phyloP scores from a whole-genome alignment of 75 land plant species.

The Pinus tabuliformis region DNA sequence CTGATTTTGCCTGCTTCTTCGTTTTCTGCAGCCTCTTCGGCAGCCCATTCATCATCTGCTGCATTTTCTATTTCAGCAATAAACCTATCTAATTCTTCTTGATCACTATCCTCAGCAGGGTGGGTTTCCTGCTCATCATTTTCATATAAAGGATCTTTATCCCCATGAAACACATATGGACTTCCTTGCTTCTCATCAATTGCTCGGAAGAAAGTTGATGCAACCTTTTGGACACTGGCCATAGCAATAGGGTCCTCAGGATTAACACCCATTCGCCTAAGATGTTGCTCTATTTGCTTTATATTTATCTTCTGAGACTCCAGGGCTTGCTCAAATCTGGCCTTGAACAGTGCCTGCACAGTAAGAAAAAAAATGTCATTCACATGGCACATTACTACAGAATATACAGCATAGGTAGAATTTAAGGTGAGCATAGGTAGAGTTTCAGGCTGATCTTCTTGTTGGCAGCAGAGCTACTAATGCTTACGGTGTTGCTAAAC shows the following conservation, averaged over 20 bases:
- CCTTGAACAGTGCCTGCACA: slow-evolving; percentile 87
- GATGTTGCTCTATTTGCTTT: slow-evolving; percentile 64
- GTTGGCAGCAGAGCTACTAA: too few relatives aligned
- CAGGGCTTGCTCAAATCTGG: slow-evolving; percentile 92
- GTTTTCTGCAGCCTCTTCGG: slow-evolving; percentile 61
- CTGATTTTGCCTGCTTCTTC: slow-evolving; percentile 43
- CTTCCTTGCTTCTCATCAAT: slow-evolving; percentile 70
- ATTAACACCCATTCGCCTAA: slow-evolving; percentile 59
- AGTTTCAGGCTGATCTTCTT: too few relatives aligned
- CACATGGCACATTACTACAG: neutral
- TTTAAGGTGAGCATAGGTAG: neutral
- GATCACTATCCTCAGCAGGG: slow-evolving; percentile 35
- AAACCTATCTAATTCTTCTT: slow-evolving; percentile 60
- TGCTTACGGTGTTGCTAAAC: too few relatives aligned
- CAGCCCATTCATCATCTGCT: slow-evolving; percentile 71
- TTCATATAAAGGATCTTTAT: slow-evolving; percentile 9
- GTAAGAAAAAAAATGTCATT: neutral
- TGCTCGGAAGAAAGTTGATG: slow-evolving; percentile 74
- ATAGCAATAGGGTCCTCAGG: slow-evolving; percentile 80
- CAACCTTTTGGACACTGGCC: slow-evolving; percentile 75
- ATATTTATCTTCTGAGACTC: slow-evolving; percentile 78
- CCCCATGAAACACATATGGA: slow-evolving; percentile 58
- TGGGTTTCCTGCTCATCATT: slow-evolving; percentile 32
- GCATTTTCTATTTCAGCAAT: slow-evolving; percentile 75
- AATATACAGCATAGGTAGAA: neutral